Evolutionary conservation across 78 protist species (phyloP).

Genomic region (Protostelium mycophagum): DNA sequence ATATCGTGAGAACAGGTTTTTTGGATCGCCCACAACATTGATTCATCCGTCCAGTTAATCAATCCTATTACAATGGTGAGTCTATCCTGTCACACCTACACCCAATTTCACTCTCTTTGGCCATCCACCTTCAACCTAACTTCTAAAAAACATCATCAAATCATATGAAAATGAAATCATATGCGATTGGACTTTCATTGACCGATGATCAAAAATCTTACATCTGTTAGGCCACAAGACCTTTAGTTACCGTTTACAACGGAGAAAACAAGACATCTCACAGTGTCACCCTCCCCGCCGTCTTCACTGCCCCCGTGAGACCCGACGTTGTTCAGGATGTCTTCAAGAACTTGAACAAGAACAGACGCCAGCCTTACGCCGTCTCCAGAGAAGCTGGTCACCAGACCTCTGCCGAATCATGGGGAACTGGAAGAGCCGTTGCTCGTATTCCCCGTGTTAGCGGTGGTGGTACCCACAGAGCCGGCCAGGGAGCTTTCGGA

Average conservation of each 20-base stretch:
- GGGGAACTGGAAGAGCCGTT: conserved; percentile 99
- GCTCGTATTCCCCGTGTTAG: conserved; percentile 99
- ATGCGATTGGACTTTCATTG: not conserved
- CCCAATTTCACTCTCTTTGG: not conserved
- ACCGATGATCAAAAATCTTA: not conserved
- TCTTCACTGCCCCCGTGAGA: conserved; percentile 93
- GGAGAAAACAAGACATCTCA: conserved; percentile 29
- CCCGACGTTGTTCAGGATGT: conserved; percentile 89
- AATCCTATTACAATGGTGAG: not conserved
- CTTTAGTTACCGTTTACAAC: conserved; percentile 48
- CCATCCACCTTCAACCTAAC: not conserved
- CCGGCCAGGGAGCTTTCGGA: conserved; percentile 99
- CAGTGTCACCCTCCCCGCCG: conserved; percentile 80
- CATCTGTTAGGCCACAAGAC: conserved; percentile 4
- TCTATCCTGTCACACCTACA: not conserved
- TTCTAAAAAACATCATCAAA: too few species aligned
- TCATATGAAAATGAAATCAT: too few species aligned
- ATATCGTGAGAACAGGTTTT: not conserved
- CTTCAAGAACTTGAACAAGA: conserved; percentile 93
- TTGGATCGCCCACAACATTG: not conserved
- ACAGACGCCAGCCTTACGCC: conserved; percentile 94
- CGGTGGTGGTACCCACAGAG: conserved; percentile 98
- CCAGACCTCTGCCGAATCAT: conserved; percentile 97
- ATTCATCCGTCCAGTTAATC: not conserved
- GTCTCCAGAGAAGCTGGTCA: conserved; percentile 88